Percentiles rank a stretch among this genome's conserved stretches.
Evolutionary conservation across 169 alveolate genomes (phyloP).

Genomic region (Plasmodium cynomolgi): DNA sequence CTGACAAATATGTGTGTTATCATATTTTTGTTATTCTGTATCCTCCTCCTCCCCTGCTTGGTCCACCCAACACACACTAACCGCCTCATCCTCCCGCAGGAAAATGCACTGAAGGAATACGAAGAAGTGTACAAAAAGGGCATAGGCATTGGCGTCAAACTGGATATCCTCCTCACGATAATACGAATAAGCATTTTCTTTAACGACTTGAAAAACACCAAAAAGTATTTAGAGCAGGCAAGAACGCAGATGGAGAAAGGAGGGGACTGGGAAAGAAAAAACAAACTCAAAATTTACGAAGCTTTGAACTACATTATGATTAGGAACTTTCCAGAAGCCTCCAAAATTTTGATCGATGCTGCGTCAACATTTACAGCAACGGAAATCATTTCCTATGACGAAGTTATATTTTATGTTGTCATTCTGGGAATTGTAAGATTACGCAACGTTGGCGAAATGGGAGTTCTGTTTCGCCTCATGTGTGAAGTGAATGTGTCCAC

Average conservation of each 20-base stretch:
- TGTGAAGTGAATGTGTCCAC: background rate
- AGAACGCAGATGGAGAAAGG: slow-evolving; percentile 93
- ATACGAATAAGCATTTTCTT: slow-evolving; percentile 83
- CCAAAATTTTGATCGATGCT: slow-evolving; percentile 88
- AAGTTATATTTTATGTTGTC: slow-evolving; percentile 93
- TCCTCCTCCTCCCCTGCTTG: background rate
- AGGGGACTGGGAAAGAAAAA: slow-evolving; percentile 99
- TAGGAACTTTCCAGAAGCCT: slow-evolving; percentile 92
- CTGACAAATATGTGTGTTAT: background rate
- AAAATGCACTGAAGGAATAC: slow-evolving; percentile 84
- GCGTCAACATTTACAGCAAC: slow-evolving; percentile 95
- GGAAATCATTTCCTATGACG: slow-evolving; percentile 93
- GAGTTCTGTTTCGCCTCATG: background rate
- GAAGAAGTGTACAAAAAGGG: slow-evolving; percentile 85
- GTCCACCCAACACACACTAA: background rate
- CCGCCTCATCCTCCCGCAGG: slow-evolving; percentile 47
- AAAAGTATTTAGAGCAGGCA: slow-evolving; percentile 79
- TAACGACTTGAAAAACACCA: slow-evolving; percentile 77
- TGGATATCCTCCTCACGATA: slow-evolving; percentile 84
- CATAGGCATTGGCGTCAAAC: slow-evolving; percentile 85
- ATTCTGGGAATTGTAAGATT: slow-evolving; percentile 86
- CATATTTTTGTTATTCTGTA: background rate
- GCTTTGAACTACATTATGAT: slow-evolving; percentile 87
- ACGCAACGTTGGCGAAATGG: background rate
- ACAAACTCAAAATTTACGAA: slow-evolving; percentile 95